Evolutionary conservation across 768 basidiomycete species (phyloP), one percentile per base, ranked within the genome.

Genomic region (Lactarius sp.): DNA sequence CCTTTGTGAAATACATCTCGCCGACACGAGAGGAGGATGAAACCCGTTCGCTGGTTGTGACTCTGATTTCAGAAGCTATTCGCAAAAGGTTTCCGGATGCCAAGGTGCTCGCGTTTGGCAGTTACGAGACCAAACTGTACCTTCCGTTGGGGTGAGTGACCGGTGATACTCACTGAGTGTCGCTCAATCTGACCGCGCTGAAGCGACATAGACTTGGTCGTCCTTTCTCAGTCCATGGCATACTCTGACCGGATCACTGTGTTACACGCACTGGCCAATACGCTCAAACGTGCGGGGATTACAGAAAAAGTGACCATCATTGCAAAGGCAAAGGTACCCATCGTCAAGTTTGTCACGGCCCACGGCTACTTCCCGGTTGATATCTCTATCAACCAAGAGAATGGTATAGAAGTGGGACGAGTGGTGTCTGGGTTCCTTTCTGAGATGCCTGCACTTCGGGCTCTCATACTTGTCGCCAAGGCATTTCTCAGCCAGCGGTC

Each of bases 191-290:
- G 52, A 49, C 31, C 39, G 51, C 33, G 27, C 31, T 27, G 37
- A 73, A 96, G 96, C 33, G 97, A 98, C 73, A 97, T 98, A 69
- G 97, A 99, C 72, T 80, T 98, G 9, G 95, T 98, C 60, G 83
- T 98, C 66, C 72, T 90, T n/a, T 94, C 88, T 0, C 75, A 84
- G 5, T 79, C 81, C 5, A 89, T 95, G 83, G 88, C 85, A 33
- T 83, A 82, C 64, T 83, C 80, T 67, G 80, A 88, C 71, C 88
- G 85, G 76, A 77, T 83, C 59, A 78, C 78, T 55, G 87, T 90
- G 36, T 81, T 98, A 7, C 84, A 87, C 56, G 81, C 85, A 3
- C 81, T 99, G 39, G 92, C 94, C 10, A 84, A 84, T 70, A 81
- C 87, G 39, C 77, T 99, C 62, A 87, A 88, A 70, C 83, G 82